Evolutionary conservation across 768 basidiomycete genomes (phyloP).

Genomic region (Russula compacta): DNA sequence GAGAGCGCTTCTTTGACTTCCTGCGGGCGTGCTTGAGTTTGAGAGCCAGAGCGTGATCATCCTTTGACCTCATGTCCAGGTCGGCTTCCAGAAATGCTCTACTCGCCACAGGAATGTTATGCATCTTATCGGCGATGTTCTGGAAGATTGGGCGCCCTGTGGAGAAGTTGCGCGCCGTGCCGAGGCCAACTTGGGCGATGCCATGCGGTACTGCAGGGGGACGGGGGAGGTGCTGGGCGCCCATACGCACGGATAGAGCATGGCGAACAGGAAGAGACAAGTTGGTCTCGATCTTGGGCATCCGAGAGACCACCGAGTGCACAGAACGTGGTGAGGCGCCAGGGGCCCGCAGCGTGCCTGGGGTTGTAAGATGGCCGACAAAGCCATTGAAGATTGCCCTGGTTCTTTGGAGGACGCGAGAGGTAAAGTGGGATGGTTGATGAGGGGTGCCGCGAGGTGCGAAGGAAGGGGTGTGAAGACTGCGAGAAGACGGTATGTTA

Average conservation of each 20-base stretch:
- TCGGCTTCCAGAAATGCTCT: constrained; percentile 71
- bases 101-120: constrained; percentile 61
- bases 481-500: constrained; percentile 25
- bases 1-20: constrained; percentile 25
- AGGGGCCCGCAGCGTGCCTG: constrained; percentile 35
- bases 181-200: constrained; percentile 63
- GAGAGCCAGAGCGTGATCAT: constrained; percentile 30
- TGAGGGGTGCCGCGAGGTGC: constrained; percentile 27
- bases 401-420: constrained; percentile 43
- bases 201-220: constrained; percentile 40
- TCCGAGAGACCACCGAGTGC: constrained; percentile 22
- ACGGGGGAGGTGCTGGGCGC: constrained; percentile 49
- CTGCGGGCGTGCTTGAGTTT: constrained; percentile 22
- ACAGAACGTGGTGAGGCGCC: constrained; percentile 26
- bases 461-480: constrained; percentile 38
- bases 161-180: constrained; percentile 67
- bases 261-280: constrained; percentile 49
- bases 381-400: constrained; percentile 48
- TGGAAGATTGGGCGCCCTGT: constrained; percentile 69
- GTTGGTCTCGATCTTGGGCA: constrained; percentile 39
- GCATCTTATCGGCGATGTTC: constrained; percentile 57
- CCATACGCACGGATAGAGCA: constrained; percentile 39
- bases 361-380: constrained; percentile 48
- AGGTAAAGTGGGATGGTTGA: constrained; percentile 27
- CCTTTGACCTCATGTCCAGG: constrained; percentile 47